Base-by-base conservation (phyloP, 163 green algal species). In the Prototheca cutis region DNA sequence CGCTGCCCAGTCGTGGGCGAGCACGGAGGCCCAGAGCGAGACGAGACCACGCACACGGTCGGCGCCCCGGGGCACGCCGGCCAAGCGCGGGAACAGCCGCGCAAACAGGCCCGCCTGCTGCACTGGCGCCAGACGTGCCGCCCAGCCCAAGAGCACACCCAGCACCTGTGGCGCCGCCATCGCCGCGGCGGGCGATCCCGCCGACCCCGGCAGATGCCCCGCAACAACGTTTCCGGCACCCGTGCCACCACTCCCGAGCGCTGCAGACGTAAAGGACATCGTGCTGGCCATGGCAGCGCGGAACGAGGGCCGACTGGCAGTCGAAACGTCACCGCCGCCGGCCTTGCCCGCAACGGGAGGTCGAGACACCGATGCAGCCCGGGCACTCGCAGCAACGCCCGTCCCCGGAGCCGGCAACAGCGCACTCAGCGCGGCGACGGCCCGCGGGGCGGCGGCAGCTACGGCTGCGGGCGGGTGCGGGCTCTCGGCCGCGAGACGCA, bases 41-140 rank as follows among this genome's bases (percentile, higher is more conserved):
- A 42, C 30, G 25, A 77, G 53, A 10, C 49, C 58, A 10, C 53
- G 62, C 27, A 59, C 32, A 25, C 69, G 59, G 25, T 72, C 49
- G 13, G 55, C 63, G 4, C 53, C 62, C n/a, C 53, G 40, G 1
- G 63, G 63, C 13, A 77, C 29, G 8, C 49, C 40, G 3, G 69
- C 69, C 33, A 72, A 54, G 34, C 70, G 51, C 6, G 54, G 53
- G 19, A 66, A 62, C 33, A 69, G 39, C 40, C 59, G 64, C 32
- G 36, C 40, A 45, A 72, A 72, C 21, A 77, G 63, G 27, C 29
- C 23, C 29, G 59, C 62, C 47, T 65, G 63, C 48, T 77, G 63
- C 53, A 62, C 42, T 21, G 59, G 33, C 1, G 69, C 63, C 36
- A 77, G 39, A 13, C 61, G 31, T 6, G 30, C 40, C 45, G 72